These are phyloP conservation scores for Russula vinacea DNA, from an alignment of 768 basidiomycete species.

Conservation along the genomic window DNA sequence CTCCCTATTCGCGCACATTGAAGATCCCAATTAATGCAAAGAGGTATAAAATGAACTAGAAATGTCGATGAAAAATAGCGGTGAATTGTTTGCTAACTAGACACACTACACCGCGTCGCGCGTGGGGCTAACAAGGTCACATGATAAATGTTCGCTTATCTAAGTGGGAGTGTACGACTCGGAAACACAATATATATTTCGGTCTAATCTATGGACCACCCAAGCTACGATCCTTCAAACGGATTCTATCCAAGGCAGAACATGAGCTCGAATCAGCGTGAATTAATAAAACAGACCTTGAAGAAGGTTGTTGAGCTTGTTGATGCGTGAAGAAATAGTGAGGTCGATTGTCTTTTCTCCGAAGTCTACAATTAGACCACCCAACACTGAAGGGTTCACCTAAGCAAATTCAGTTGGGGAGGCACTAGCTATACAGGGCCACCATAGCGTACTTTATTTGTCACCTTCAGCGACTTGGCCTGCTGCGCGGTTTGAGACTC, in stretches of 20 bases:
- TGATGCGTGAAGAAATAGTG: constrained; percentile 89
- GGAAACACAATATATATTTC: constrained; percentile 13
- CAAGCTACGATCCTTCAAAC: constrained; percentile 20
- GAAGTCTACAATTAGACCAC: constrained; percentile 93
- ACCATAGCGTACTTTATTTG: constrained; percentile 71
- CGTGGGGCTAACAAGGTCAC: constrained; percentile 6
- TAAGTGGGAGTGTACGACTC: background rate
- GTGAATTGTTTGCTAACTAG: background rate
- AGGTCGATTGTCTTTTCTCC: constrained; percentile 98
- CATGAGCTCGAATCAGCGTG: constrained; percentile 1
- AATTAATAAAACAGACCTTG: constrained; percentile 54
- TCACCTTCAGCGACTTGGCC: constrained; percentile 84
- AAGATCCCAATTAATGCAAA: background rate
- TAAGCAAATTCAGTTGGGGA: constrained; percentile 35
- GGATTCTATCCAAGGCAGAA: constrained; percentile 22
- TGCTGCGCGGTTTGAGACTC: constrained; percentile 79
- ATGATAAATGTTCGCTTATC: background rate
- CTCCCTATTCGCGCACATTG: constrained; percentile 15
- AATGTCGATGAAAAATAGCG: background rate
- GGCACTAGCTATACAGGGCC: background rate
- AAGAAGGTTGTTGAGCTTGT: constrained; percentile 87
- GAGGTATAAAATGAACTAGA: background rate
- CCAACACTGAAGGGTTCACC: constrained; percentile 91
- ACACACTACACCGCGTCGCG: background rate
- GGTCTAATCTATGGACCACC: constrained; percentile 8